Conservation (phyloP, 257 asterid genomes). For the Penstemon barbatus region DNA sequence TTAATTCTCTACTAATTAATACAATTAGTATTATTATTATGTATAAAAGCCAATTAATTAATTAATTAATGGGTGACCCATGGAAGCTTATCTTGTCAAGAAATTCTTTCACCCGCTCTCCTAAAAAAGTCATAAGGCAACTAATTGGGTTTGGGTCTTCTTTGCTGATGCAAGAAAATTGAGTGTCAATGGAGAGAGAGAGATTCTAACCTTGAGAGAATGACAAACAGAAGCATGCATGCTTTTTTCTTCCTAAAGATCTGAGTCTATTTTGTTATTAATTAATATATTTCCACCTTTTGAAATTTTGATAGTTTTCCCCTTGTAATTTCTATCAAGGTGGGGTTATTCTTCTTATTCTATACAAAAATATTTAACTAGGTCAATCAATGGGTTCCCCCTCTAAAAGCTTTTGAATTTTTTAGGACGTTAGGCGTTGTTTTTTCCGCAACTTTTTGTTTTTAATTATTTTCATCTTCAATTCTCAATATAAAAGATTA, state of each 20-base stretch:
- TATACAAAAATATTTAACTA: conserved; percentile 17
- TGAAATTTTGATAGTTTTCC: conserved; percentile 60
- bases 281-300: conserved; percentile 36
- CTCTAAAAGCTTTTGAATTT: conserved; percentile 34
- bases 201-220: conserved; percentile 54
- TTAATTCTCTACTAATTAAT: background rate
- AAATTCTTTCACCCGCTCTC: conserved; percentile 39
- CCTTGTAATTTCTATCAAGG: conserved; percentile 59
- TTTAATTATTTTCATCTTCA: conserved; percentile 14
- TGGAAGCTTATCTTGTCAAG: conserved; percentile 35
- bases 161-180: conserved; percentile 55
- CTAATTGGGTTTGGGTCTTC: conserved; percentile 37
- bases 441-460: background rate
- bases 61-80: background rate
- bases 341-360: conserved; percentile 36
- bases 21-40: conserved; percentile 2
- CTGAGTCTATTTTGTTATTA: conserved; percentile 50
- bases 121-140: conserved; percentile 18
- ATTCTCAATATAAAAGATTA: conserved; percentile 15
- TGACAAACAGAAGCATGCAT: conserved; percentile 76
- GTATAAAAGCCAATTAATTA: background rate
- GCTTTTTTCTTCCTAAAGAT: conserved; percentile 67
- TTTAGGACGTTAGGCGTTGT: conserved; percentile 24
- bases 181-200: conserved; percentile 64
- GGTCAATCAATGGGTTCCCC: conserved; percentile 71